Conservation (phyloP, 345 rosid species). For the Lumnitzera racemosa region DNA sequence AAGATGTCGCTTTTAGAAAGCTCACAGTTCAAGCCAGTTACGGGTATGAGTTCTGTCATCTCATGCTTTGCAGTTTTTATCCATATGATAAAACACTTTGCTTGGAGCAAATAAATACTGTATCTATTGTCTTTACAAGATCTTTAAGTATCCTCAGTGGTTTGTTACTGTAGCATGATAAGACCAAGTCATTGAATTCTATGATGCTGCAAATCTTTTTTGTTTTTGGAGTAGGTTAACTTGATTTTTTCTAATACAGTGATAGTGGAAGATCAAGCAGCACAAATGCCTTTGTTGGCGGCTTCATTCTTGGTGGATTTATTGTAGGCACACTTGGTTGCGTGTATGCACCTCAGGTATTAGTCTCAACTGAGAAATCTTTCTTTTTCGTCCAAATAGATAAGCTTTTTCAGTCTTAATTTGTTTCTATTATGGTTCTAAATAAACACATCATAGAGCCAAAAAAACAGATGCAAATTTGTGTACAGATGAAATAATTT, state of each 20-base stretch:
- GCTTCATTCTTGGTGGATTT: conserved; percentile 84
- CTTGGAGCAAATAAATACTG: no score
- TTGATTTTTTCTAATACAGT: conserved; percentile 27
- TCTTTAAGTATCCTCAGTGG: no score
- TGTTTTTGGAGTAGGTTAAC: neutral
- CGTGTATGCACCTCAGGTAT: conserved; percentile 92
- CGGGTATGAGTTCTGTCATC: conserved; percentile 31
- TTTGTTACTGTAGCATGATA: no score
- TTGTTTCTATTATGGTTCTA: neutral
- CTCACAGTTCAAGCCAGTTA: conserved; percentile 55
- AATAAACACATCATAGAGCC: no score
- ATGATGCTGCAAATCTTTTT: neutral
- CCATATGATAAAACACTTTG: no score
- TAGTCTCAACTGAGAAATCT: neutral
- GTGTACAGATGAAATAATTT: no score
- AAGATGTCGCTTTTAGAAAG: conserved; percentile 32
- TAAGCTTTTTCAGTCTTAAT: no score
- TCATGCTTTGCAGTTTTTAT: neutral
- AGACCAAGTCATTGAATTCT: no score
- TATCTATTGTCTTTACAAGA: no score
- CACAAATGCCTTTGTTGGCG: conserved; percentile 70
- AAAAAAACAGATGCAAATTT: no score
- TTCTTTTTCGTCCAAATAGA: conserved; percentile 1
- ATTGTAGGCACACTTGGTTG: conserved; percentile 91
- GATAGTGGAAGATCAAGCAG: conserved; percentile 54